These are phyloP conservation scores for Omphalotus olearius DNA, from an alignment of 1,284 basidiomycete species.

Conservation along the genomic window DNA sequence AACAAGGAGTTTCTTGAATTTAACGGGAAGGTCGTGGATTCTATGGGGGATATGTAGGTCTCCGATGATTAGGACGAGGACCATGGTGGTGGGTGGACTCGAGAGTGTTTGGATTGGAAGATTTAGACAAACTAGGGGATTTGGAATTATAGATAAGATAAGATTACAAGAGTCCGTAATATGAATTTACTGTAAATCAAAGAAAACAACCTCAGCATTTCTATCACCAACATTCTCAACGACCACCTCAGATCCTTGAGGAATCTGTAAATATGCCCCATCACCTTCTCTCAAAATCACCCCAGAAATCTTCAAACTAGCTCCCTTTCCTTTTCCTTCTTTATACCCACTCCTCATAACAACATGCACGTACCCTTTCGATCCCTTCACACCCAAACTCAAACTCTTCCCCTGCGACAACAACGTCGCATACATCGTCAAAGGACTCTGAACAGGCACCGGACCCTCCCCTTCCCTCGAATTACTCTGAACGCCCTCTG, in stretches of 20 bases:
- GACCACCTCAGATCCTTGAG: conserved; percentile 39
- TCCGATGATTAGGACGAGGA: conserved; percentile 91
- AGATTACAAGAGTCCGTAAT: too few relatives aligned
- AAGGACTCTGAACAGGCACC: conserved; percentile 63
- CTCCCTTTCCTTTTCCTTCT: conserved; percentile 42
- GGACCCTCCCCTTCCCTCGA: conserved; percentile 63
- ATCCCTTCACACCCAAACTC: conserved; percentile 41
- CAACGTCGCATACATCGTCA: conserved; percentile 65
- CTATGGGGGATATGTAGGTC: conserved; percentile 93
- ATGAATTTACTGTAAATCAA: conserved; percentile 69
- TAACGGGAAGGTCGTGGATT: conserved; percentile 86
- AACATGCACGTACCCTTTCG: conserved; percentile 66
- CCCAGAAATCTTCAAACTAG: conserved; percentile 40
- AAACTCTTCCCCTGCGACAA: conserved; percentile 52
- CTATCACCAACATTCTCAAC: conserved; percentile 58
- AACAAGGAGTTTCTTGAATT: conserved; percentile 96
- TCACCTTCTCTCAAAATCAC: conserved; percentile 58
- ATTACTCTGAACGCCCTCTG: conserved; percentile 48
- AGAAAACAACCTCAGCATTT: conserved; percentile 66
- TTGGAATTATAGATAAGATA: too few relatives aligned
- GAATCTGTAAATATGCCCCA: conserved; percentile 60
- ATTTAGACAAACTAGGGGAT: too few relatives aligned
- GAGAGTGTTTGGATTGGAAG: too few relatives aligned
- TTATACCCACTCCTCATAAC: conserved; percentile 80
- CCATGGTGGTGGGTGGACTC: conserved; percentile 30